Evolutionary conservation across 2,329 filamentous ascomycete species (phyloP), one percentile per base, ranked within the genome.

Genomic region (Rutstroemia sp.): DNA sequence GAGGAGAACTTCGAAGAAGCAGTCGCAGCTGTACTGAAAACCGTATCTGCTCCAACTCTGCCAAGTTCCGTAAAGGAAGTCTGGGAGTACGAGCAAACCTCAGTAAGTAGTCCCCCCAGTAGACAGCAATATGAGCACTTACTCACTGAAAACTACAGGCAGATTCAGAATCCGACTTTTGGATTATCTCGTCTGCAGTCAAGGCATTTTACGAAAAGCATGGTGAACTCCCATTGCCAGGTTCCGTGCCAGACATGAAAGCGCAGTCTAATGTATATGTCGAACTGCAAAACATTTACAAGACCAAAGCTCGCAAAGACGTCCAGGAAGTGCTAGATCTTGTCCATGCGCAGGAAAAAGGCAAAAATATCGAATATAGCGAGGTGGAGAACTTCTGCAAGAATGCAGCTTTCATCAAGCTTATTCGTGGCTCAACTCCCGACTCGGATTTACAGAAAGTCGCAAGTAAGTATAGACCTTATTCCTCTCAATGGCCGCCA

Each of bases 1-100:
- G 94, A 99, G 69, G 94, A 99, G 74, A 99, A 99, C 71, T 99
- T 91, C 67, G 90, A 96, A 59, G 94, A 99, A 72, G 95, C 94
- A 4, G 84, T 86, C 47, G 84, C 83, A 14, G 90, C 92, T 5
- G 91, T 97, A 1, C 77, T 97, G 66, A 95, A 95, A 71, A 88
- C 87, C n/a, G 76, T 99, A 34, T 84, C 86, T 45, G 74, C 78
- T 17, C 83, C 86, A 47, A 80, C 80, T 25, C 71, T 95, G 19
- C 84, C 87, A 42, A 81, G 81, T 46, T 81, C 84, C 2, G 79
- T 95, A 42, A 83, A 80, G 60, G 84, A 92, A 61, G 84, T 97
- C 8, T 92, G 99, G 67, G 79, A 86, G 39, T 85, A 92, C 66
- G 71, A 81, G 16, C 67, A 65, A 50, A 63, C 56, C 55, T 68